A percentile compares a stretch with the other conserved stretches of the same genome.
phyloP scores from a whole-genome alignment of 148 eudicot species.

The Nepenthes gracilis region DNA sequence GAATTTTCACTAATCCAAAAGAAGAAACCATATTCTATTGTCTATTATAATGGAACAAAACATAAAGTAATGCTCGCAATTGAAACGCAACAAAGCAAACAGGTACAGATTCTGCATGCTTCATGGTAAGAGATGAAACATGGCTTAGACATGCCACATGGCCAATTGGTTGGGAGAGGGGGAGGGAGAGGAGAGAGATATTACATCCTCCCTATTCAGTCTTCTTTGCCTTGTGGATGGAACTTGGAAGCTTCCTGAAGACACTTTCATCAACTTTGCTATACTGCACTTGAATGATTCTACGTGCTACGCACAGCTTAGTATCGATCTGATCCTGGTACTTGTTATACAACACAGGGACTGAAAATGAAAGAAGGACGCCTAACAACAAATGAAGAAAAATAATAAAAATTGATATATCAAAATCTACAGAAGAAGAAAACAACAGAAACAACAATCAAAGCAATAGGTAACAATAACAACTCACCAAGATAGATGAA shows the following conservation, averaged over 20 bases:
- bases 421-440: constrained; percentile 3
- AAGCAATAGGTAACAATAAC: neutral
- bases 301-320: constrained; percentile 31
- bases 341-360: constrained; percentile 72
- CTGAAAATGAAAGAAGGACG: constrained; percentile 57
- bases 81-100: too few species aligned
- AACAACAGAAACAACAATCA: neutral
- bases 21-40: too few species aligned
- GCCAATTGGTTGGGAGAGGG: neutral
- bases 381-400: constrained; percentile 25
- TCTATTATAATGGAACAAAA: too few species aligned
- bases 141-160: too few species aligned
- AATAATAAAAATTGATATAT: neutral
- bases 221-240: constrained; percentile 59
- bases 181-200: constrained; percentile 13
- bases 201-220: constrained; percentile 49
- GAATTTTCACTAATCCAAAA: too few species aligned
- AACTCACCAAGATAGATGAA: constrained; percentile 64
- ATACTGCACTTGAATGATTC: constrained; percentile 29
- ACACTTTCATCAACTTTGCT: constrained; percentile 43
- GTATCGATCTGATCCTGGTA: constrained; percentile 65
- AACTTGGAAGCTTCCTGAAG: constrained; percentile 41
- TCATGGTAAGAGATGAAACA: too few species aligned
- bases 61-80: too few species aligned
- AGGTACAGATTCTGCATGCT: too few species aligned